Percentiles rank a stretch among this genome's conserved stretches.
Evolutionary conservation across 1,284 basidiomycete species (phyloP).

Genomic region (Papiliotrema fonsecae): DNA sequence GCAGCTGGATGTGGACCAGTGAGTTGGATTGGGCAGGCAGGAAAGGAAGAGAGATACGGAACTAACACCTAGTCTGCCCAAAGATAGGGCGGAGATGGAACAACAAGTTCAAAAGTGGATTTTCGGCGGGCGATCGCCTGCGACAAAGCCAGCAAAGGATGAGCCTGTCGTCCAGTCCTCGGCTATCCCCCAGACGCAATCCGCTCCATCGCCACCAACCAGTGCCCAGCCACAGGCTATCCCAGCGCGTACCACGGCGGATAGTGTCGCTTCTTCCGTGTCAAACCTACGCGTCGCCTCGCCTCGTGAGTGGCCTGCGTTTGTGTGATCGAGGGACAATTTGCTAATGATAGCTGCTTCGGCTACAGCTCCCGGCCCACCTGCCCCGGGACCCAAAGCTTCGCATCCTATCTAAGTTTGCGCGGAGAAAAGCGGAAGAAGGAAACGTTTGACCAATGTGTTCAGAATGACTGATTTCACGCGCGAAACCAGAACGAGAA

Average conservation of each 20-base stretch:
- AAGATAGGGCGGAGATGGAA: conserved; percentile 62
- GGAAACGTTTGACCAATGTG: no score
- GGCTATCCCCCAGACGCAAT: not conserved
- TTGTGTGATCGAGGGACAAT: not conserved
- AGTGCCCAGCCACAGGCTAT: not conserved
- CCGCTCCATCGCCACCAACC: not conserved
- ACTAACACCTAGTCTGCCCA: conserved; percentile 57
- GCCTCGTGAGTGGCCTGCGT: conserved; percentile 14
- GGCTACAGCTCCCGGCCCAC: conserved; percentile 41
- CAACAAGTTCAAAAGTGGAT: conserved; percentile 60
- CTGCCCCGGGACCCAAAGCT: conserved; percentile 34
- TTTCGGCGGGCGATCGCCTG: conserved; percentile 44
- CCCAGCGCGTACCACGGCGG: not conserved
- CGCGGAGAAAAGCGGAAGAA: no score
- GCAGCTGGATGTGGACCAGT: conserved; percentile 61
- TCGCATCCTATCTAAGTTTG: conserved; percentile 26
- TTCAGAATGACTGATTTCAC: no score
- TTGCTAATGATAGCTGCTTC: conserved; percentile 21
- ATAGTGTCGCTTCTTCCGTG: conserved; percentile 1
- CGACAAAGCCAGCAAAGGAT: conserved; percentile 2
- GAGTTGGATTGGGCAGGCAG: conserved; percentile 26
- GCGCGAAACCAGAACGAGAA: no score
- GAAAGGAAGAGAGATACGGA: not conserved
- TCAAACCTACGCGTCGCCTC: conserved; percentile 11
- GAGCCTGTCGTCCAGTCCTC: not conserved